Base-by-base conservation (phyloP, 2,329 filamentous ascomycete species). In the Gliomastix tumulicola region DNA sequence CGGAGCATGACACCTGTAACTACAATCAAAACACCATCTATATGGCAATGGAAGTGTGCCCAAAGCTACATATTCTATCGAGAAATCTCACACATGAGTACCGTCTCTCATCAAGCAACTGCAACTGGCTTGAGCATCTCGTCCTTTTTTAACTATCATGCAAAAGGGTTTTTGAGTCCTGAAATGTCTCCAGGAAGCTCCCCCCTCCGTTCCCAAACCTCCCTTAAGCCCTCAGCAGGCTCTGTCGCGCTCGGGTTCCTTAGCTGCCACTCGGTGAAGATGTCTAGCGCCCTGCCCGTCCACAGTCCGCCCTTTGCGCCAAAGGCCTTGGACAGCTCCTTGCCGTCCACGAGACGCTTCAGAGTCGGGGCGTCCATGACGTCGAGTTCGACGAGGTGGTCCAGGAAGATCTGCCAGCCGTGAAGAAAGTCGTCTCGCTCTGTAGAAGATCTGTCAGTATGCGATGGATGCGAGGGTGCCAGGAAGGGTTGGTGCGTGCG, bases 261-360 rank as follows among this genome's bases (percentile, higher is more conserved):
- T 36, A 97, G 71, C 59, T 97, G 92, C 88, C 89, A 97, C 42
- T 80, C 79, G 59, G 94, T 76, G 42, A 87, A 84, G 5, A 88
- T 67, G 21, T 94, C 83, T 32, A 95, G 63, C 4, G 88, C 88
- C 32, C 72, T 70, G 37, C 78, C 78, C 72, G 94, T 84, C 90
- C 90, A 97, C n/a, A 69, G 79, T 2, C 87, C 88, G 1, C 85
- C 82, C 44, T 78, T 79, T n/a, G 73, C 63, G 0, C 72, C 76
- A 4, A 97, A 67, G 5, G 75, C 77, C 43, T 79, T 71, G 15
- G 79, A 75, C 16, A 97, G 71, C 36, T 82, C 67, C 27, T 75
- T 83, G 13, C 92, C 90, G 51, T 94, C 85, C 22, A 94, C 66
- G 18, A 87, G 62, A 6, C 73, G 71, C 48, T 76, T 79, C 23